Evolutionary conservation across 2,329 filamentous ascomycete species (phyloP).

Genomic region (Pseudopithomyces maydicus): DNA sequence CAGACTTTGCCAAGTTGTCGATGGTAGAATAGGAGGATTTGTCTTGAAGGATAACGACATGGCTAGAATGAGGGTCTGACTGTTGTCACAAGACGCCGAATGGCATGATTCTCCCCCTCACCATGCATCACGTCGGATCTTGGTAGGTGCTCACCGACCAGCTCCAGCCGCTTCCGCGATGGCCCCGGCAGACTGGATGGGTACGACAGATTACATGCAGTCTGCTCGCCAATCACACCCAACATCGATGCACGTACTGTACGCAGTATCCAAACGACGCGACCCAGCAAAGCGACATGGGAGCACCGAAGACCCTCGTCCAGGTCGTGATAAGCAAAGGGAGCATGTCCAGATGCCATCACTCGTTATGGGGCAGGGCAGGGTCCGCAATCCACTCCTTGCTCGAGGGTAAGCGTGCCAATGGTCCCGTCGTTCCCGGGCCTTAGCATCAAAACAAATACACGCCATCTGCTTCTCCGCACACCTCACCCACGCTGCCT

Average conservation of each 20-base stretch:
- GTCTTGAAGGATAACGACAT: no score
- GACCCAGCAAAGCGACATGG: not conserved
- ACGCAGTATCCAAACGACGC: not conserved
- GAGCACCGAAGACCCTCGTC: no score
- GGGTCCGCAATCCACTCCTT: not conserved
- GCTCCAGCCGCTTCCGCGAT: not conserved
- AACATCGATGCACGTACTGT: not conserved
- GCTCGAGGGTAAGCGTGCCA: not conserved
- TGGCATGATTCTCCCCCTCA: no score
- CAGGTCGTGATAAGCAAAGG: not conserved
- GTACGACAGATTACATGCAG: not conserved
- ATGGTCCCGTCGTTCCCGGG: not conserved
- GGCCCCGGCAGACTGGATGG: not conserved
- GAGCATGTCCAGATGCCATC: not conserved
- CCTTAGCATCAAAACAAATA: slow-evolving; percentile 1
- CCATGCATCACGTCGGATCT: not conserved
- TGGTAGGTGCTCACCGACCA: not conserved
- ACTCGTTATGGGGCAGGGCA: not conserved
- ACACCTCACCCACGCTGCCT: slow-evolving; percentile 1
- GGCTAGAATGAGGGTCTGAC: no score
- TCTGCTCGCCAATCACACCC: not conserved
- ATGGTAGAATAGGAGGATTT: no score
- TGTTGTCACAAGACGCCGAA: no score
- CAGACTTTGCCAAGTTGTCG: no score
- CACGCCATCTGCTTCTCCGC: slow-evolving; percentile 1